Conservation (phyloP, 768 basidiomycete species). For the Lentinula edodes region DNA sequence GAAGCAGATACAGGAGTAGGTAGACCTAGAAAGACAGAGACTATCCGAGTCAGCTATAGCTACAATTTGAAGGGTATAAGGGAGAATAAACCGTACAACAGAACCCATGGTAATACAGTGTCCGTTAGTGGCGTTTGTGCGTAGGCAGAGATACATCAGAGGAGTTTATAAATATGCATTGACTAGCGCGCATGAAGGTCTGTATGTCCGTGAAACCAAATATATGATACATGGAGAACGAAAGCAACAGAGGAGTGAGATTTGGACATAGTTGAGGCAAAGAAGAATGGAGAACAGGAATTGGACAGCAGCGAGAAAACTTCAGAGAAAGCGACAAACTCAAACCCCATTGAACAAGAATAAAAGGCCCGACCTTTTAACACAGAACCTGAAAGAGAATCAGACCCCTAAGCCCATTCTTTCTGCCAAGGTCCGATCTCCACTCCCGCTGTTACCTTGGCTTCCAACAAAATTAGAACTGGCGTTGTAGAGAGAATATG, state of each 20-base stretch:
- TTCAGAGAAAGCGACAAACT: neutral
- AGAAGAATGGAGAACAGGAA: neutral
- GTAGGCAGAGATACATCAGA: neutral
- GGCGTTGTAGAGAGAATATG: neutral
- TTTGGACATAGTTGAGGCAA: constrained; percentile 27
- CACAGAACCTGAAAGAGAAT: constrained; percentile 14
- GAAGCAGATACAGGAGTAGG: too few species aligned
- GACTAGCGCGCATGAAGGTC: neutral
- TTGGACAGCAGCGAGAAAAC: too few species aligned
- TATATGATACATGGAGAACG: constrained; percentile 3
- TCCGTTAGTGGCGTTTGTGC: neutral
- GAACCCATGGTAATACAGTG: neutral
- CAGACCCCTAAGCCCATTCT: constrained; percentile 65
- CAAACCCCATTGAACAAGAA: neutral
- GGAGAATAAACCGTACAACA: neutral
- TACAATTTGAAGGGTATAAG: neutral
- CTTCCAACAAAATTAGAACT: constrained; percentile 15
- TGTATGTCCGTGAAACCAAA: neutral
- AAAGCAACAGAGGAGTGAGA: constrained; percentile 15
- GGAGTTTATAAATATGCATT: neutral
- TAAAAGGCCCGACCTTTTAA: constrained; percentile 1
- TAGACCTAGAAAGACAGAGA: neutral
- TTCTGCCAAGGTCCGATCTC: constrained; percentile 82
- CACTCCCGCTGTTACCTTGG: constrained; percentile 22
- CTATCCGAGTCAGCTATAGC: neutral